Evolutionary conservation across 371 early-diverging fungal genomes (phyloP), one percentile per base, ranked within the genome.

Genomic region (Mortierella sp.): DNA sequence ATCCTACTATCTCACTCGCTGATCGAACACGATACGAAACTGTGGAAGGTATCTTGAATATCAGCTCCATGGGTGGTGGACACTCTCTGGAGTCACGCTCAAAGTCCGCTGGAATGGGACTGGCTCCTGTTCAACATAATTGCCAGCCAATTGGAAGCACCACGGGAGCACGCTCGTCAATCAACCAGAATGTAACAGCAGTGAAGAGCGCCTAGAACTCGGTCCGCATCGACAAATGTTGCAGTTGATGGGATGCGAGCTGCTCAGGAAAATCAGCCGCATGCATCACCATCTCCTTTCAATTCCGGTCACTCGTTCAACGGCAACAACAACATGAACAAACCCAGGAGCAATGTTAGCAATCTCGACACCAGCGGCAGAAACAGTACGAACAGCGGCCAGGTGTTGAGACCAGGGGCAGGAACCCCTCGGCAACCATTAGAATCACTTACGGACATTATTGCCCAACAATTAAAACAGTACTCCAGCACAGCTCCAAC

Each of bases 391-490:
- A 34, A 34, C 10, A 34, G 10, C 10, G 34, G 34, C 34, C 34
- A 34, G 34, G 10, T 10, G 10, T 10, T 10, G 10, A 34, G 34
- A 34, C 10, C 1, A 34, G 58, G 46, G 19, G 18, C 34, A 13
- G 21, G 9, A 18, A 2, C 19, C 1, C n/a, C 53, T 19, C 42
- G 61, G 12, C 54, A 54, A 24, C 27, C 47, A 10, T 48, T 47
- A 12, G 46, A 45, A 18, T 54, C 67, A 13, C 26, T 67, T 13
- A 54, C 54, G 60, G 67, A 67, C 12, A 67, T 67, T 8, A 60
- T 48, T 60, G 55, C 61, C 0, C 67, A 67, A 12, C 67, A 67
- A 19, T 31, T 67, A 3, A 54, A 60, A 38, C 58, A 54, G 31
- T 67, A 67, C 18, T 59, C 60, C 59, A 4, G n/a, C 55, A 3